Evolutionary conservation across 257 asterid species (phyloP).

Genomic region (Cruciata laevipes): DNA sequence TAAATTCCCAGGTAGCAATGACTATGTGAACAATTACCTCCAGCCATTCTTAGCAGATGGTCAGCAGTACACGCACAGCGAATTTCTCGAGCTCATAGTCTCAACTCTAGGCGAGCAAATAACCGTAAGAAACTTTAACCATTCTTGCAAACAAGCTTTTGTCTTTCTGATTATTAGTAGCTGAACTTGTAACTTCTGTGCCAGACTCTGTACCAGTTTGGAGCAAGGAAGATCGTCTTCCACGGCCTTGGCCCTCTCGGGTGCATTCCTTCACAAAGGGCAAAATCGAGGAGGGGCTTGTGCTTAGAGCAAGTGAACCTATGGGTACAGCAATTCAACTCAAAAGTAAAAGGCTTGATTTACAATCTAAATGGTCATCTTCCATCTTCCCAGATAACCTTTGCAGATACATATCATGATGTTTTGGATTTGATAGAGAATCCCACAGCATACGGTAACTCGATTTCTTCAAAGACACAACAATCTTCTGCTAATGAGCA

Average conservation of each 20-base stretch:
- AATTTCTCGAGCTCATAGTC: conserved; percentile 43
- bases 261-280: conserved; percentile 79
- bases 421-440: conserved; percentile 56
- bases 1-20: conserved; percentile 62
- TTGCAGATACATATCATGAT: conserved; percentile 54
- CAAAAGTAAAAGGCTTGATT: conserved; percentile 36
- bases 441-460: conserved; percentile 53
- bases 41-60: conserved; percentile 66
- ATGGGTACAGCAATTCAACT: conserved; percentile 63
- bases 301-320: conserved; percentile 61
- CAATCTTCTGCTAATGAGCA: background rate
- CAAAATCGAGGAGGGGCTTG: conserved; percentile 40
- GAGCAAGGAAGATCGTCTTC: conserved; percentile 67
- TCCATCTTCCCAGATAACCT: conserved; percentile 45
- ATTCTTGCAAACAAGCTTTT: background rate
- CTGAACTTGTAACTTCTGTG: background rate
- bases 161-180: background rate
- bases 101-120: conserved; percentile 57
- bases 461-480: background rate
- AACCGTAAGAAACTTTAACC: conserved; percentile 24
- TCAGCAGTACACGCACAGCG: conserved; percentile 62
- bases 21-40: conserved; percentile 71
- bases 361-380: conserved; percentile 42
- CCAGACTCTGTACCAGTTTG: conserved; percentile 56
- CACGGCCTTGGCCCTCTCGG: conserved; percentile 75